Percentiles rank a stretch among this genome's conserved stretches.
phyloP scores from a whole-genome alignment of 2,329 filamentous ascomycete genomes.

The Massarina eburnea region DNA sequence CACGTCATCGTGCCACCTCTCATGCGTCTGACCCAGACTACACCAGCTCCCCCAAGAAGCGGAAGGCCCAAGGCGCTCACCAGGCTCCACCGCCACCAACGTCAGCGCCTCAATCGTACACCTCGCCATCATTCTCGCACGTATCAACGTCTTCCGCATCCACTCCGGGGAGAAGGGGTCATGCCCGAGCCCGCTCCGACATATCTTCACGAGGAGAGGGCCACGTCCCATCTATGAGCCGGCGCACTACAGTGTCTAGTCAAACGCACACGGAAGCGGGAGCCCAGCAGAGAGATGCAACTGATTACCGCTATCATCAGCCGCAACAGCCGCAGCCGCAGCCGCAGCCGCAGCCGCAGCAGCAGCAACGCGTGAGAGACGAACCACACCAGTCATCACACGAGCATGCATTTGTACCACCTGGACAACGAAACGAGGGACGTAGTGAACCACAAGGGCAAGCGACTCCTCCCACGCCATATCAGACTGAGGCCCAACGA shows the following conservation, averaged over 20 bases:
- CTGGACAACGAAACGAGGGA: slow-evolving; percentile 27
- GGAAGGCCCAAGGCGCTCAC: slow-evolving; percentile 67
- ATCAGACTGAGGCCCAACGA: slow-evolving; percentile 37
- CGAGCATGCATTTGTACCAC: slow-evolving; percentile 19
- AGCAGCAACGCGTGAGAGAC: slow-evolving; percentile 23
- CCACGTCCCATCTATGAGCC: slow-evolving; percentile 34
- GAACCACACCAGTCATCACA: slow-evolving; percentile 20
- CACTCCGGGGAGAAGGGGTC: slow-evolving; percentile 59
- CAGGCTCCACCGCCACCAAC: slow-evolving; percentile 54
- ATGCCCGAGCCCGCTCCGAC: slow-evolving; percentile 68
- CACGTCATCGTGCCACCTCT: slow-evolving; percentile 53
- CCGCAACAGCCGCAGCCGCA: slow-evolving; percentile 5
- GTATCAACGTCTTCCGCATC: slow-evolving; percentile 58
- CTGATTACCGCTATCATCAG: slow-evolving; percentile 22
- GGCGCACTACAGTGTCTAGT: slow-evolving; percentile 36
- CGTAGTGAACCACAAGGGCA: slow-evolving; percentile 28
- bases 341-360: background rate
- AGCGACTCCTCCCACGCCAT: slow-evolving; percentile 24
- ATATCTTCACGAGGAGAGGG: slow-evolving; percentile 49
- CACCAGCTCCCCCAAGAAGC: slow-evolving; percentile 80
- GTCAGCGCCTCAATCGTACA: slow-evolving; percentile 51
- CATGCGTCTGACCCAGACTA: slow-evolving; percentile 59
- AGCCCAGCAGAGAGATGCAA: slow-evolving; percentile 26
- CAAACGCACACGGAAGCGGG: slow-evolving; percentile 30
- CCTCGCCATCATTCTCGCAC: slow-evolving; percentile 55